Conservation (phyloP, 305 asterid genomes). For the Rubia tinctorum region DNA sequence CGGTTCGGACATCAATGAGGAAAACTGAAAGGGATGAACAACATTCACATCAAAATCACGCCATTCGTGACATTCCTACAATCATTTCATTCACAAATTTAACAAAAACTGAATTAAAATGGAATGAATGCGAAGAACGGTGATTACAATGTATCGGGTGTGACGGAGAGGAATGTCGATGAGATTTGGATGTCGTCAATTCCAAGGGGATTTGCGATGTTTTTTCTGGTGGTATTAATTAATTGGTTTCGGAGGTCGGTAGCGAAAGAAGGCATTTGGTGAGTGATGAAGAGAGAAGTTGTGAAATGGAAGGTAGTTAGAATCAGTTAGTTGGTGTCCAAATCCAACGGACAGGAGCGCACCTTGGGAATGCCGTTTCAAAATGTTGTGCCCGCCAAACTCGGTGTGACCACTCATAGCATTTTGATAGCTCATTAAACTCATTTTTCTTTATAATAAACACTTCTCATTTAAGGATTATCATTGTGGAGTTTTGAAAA, state of each 20-base stretch:
- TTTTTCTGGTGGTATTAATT: no score
- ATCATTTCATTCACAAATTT: neutral
- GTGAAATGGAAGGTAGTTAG: slow-evolving; percentile 14
- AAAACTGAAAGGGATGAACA: neutral
- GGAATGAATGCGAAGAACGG: neutral
- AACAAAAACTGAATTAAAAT: neutral
- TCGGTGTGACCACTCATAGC: slow-evolving; percentile 14
- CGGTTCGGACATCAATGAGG: neutral
- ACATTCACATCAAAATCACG: no score
- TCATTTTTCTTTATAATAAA: no score
- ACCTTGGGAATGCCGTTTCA: slow-evolving; percentile 23
- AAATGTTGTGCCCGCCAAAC: slow-evolving; percentile 34
- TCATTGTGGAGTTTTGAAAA: no score
- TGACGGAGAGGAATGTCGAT: no score
- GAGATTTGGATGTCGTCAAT: no score
- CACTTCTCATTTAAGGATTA: no score
- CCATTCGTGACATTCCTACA: no score
- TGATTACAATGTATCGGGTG: no score
- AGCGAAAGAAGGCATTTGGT: neutral
- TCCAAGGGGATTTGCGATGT: no score
- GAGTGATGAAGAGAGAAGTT: slow-evolving; percentile 20
- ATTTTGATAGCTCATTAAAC: no score
- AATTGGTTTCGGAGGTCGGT: neutral
- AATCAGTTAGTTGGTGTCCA: slow-evolving; percentile 15
- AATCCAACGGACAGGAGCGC: slow-evolving; percentile 23